Evolutionary conservation across 2,329 filamentous ascomycete genomes (phyloP).

Genomic region (Penicillium thymicola): DNA sequence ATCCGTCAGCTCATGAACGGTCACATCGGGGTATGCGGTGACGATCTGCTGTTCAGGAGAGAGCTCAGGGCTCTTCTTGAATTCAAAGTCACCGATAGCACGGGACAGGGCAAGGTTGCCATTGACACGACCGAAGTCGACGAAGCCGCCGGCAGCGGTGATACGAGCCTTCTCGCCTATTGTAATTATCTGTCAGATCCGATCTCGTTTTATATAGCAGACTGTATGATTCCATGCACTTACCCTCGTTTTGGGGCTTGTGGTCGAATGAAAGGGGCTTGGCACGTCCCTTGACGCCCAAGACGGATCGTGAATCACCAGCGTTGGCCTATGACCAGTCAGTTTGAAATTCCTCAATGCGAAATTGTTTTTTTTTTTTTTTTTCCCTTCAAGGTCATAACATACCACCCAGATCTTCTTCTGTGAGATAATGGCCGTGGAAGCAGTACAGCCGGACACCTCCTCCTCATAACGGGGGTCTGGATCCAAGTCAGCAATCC

Average conservation of each 20-base stretch:
- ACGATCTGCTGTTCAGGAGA: conserved; percentile 98
- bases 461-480: conserved; percentile 97
- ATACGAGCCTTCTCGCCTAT: conserved; percentile 93
- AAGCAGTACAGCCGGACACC: conserved; percentile 95
- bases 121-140: conserved; percentile 97
- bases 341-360: conserved; percentile 22
- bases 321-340: conserved; percentile 72
- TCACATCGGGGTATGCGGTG: conserved; percentile 92
- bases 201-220: background rate
- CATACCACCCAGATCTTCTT: conserved; percentile 94
- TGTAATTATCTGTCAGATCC: conserved; percentile 12
- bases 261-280: conserved; percentile 99
- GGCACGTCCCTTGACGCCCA: conserved; percentile 94
- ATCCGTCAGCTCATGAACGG: conserved; percentile 80
- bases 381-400: conserved; percentile 29
- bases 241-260: conserved; percentile 97
- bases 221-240: conserved; percentile 7
- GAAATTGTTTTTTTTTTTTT: background rate
- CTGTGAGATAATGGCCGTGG: conserved; percentile 81
- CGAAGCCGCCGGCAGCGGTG: conserved; percentile 90
- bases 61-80: conserved; percentile 98
- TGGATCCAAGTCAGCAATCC: conserved; percentile 41
- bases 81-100: conserved; percentile 98
- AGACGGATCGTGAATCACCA: conserved; percentile 89
- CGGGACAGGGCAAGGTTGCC: conserved; percentile 95